Conservation (phyloP, 768 basidiomycete genomes). For the Boletus sp. region DNA sequence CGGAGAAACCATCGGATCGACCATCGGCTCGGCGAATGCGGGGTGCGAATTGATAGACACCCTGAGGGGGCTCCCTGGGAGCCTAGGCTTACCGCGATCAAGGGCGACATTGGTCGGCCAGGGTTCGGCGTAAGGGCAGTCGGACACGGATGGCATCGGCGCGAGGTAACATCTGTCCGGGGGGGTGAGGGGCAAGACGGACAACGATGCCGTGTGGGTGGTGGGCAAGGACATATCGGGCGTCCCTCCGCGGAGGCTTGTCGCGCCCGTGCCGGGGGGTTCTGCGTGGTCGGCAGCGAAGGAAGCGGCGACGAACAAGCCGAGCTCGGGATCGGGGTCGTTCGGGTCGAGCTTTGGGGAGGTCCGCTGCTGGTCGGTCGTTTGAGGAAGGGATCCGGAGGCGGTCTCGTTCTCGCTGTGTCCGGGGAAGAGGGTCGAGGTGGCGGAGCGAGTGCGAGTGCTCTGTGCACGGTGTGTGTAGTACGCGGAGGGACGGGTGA, state of each 20-base stretch:
- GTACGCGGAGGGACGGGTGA: neutral
- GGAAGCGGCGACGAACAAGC: slow-evolving; percentile 4
- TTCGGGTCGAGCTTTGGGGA: slow-evolving; percentile 16
- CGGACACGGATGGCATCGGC: slow-evolving; percentile 11
- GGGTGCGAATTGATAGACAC: slow-evolving; percentile 5
- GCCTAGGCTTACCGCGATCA: slow-evolving; percentile 10
- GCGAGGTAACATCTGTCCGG: slow-evolving; percentile 24
- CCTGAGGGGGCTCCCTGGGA: slow-evolving; percentile 23
- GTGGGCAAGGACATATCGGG: slow-evolving; percentile 11
- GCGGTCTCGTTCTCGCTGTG: neutral
- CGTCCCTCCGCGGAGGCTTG: slow-evolving; percentile 3
- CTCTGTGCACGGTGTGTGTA: slow-evolving; percentile 2
- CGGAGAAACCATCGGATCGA: slow-evolving; percentile 7
- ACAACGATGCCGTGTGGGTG: slow-evolving; percentile 4
- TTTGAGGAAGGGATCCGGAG: neutral
- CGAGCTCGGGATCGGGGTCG: slow-evolving; percentile 18
- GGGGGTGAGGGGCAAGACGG: slow-evolving; percentile 21
- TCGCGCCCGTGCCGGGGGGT: neutral
- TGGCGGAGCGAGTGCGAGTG: slow-evolving; percentile 7
- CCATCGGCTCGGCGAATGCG: slow-evolving; percentile 1
- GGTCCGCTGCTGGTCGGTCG: slow-evolving; percentile 9
- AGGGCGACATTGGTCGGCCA: slow-evolving; percentile 12
- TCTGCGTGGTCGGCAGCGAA: neutral
- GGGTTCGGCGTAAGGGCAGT: slow-evolving; percentile 22
- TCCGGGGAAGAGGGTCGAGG: slow-evolving; percentile 11